Evolutionary conservation across 768 basidiomycete species (phyloP), one percentile per base, ranked within the genome.

Genomic region (Rhizopogon vesiculosus): DNA sequence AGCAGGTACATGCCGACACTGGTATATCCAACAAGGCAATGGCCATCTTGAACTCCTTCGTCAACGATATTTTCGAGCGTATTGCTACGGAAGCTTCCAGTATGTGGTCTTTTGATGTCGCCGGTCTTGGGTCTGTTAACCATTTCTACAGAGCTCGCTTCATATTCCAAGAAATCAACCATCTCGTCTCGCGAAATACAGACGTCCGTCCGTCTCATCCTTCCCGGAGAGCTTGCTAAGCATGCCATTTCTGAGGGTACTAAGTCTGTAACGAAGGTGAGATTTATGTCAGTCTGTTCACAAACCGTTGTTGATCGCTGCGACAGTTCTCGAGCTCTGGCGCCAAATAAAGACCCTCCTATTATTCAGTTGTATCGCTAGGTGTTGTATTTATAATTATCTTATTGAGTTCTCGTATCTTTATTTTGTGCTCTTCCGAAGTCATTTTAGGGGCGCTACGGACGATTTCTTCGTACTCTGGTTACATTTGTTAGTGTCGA

Each of bases 21-120:
- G 96, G 95, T 87, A 98, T 98, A 77, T 95, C 94, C 54, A 98
- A 97, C 86, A 96, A 96, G 81, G 93, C 93, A 19, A 95, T 96
- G 92, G 89, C 93, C 58, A 95, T 97, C 69, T 75, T 97, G 55
- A 96, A 96, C 81, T 91, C 88, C 56, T 97, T 97, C 68, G 93
- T 97, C 66, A 94, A 94, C 66, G 93, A 97, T 64, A 96, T 93
- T 62, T 93, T 93, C 61, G 91, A 93, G 69, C 89, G 91, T n/a
- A 92, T 94, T 64, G 91, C 91, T 10, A 85, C 87, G 0, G 92
- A 94, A 69, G 92, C 91, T 40, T 92, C 91, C 54, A 93, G 89
- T 91, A 63, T 41, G 88, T 81, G 25, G 2, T 46, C 31, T 56
- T 22, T 6, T 53, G 51, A 5, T 25, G 25, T 43, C 38, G 41